A percentile compares a stretch with the other conserved stretches of the same genome.
Evolutionary conservation across 305 asterid species (phyloP).

Genomic region (Solanum hybrid): DNA sequence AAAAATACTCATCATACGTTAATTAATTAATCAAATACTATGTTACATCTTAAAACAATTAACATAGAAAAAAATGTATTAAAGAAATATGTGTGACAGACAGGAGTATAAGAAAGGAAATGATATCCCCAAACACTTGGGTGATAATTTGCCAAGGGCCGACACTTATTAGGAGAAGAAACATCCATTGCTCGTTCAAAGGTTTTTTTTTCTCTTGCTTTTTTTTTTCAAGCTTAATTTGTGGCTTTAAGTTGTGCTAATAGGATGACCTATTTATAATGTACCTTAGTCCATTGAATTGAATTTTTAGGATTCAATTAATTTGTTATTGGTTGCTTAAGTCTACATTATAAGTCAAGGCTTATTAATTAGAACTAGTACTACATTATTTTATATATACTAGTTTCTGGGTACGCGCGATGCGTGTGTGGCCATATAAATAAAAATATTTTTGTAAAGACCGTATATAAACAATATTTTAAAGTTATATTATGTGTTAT

Average conservation of each 20-base stretch:
- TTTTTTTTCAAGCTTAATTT: not conserved
- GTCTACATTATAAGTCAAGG: too few species aligned
- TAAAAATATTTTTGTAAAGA: too few species aligned
- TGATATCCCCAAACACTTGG: not conserved
- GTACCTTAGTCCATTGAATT: not conserved
- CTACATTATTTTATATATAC: too few species aligned
- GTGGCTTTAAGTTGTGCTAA: not conserved
- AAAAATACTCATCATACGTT: not conserved
- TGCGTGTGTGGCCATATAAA: too few species aligned
- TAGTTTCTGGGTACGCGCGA: too few species aligned
- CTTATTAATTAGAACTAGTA: too few species aligned
- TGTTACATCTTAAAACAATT: not conserved
- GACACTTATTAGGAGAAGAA: not conserved
- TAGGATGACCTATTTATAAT: not conserved
- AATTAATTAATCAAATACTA: not conserved
- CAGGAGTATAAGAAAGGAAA: not conserved
- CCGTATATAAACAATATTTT: too few species aligned
- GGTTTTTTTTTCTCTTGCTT: not conserved
- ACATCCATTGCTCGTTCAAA: not conserved
- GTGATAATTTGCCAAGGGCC: not conserved
- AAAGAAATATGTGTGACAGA: not conserved
- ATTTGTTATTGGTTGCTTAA: not conserved
- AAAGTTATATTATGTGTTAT: too few species aligned
- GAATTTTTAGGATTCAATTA: not conserved
- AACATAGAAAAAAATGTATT: not conserved